Base-by-base conservation (phyloP, 108 stramenopile genomes). In the Pseudonitzschia pungens region DNA sequence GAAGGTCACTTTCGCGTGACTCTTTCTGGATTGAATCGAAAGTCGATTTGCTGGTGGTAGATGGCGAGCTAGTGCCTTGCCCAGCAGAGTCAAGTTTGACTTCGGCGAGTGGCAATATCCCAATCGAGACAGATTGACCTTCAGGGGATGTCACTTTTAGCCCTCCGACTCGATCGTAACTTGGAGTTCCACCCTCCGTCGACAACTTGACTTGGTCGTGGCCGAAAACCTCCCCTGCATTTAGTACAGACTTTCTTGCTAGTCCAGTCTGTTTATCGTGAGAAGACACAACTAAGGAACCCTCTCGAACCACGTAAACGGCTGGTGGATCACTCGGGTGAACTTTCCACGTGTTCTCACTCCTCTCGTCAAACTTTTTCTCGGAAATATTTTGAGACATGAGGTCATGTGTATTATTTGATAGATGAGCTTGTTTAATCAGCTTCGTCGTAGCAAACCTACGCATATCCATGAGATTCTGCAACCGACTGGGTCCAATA, bases 261-360 rank as follows among this genome's bases (percentile, higher is more conserved):
- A 22, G 15, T 20, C 27, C 48, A 32, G 56, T 41, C 50, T 69
- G 54, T 36, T 67, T 28, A 22, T 77, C 80, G 28, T 58, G 33
- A 18, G 87, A 72, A 21, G 56, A 41, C 8, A 81, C 41, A 21
- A 53, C 69, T 8, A 70, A 50, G 8, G 28, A 48, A 21, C 90
- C 90, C 10, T 79, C 83, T 40, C 85, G 87, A 20, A 91, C 78
- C 22, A 91, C 66, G 55, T 87, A 87, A 15, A 91, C 53, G 14
- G 88, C 62, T 0, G 86, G 65, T 14, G 52, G 52, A 21, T 74
- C 33, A 21, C 42, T 9, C 9, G 10, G 18, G 33, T 66, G 11
- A 67, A 67, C 65, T 50, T 67, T n/a, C 45, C 43, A 67, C 14
- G 20, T 62, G 11, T 41, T 21, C 20, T 44, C 44, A 41, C 68